Base-by-base conservation (phyloP, 164 flowering plant species). In the Echeveria elegans region DNA sequence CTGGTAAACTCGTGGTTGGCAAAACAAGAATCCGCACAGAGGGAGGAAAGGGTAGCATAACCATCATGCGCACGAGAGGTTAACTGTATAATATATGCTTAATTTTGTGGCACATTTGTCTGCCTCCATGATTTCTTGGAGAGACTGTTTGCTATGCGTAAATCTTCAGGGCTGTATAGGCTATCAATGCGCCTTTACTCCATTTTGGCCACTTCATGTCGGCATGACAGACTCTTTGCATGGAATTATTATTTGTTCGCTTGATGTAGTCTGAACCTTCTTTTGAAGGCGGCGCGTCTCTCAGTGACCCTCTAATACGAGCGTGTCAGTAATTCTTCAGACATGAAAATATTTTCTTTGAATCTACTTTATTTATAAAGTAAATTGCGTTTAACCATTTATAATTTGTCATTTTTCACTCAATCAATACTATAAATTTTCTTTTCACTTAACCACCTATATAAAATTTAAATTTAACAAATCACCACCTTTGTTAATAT, bases 1-100 rank as follows among this genome's bases (percentile, higher is more conserved):
- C 98, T 21, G 97, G 98, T 68, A 93, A 93, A 78, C 98, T 94
- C 43, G 98, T 93, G 9, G 96, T 93, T 71, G 94, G 85, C 12
- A 90, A 87, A 79, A 93, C 93, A 8, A 93, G 86, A 74, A 90
- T 93, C 62, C 94, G 78, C 67, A 93, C 97, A 12, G 95, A 89
- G 82, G 98, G 97, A 45, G 98, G 98, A 60, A 90, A 82, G 75
- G 98, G 98, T 12, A 93, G 98, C 83, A 92, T 90, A 69, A 92
- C 96, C 31, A 89, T 89, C 68, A 88, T 85, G 96, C 83, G 96
- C 77, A 92, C 98, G 58, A 92, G 81, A 77, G 96, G 96, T 68
- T 90, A 75, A 87, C 12, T 34, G 59, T 69, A 63, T 59, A 70
- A 70, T 18, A 56, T 36, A 14, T 56, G 15, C 32, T 38, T 37